phyloP scores from a whole-genome alignment of 768 basidiomycete species.

The Suillus fuscotomentosus region DNA sequence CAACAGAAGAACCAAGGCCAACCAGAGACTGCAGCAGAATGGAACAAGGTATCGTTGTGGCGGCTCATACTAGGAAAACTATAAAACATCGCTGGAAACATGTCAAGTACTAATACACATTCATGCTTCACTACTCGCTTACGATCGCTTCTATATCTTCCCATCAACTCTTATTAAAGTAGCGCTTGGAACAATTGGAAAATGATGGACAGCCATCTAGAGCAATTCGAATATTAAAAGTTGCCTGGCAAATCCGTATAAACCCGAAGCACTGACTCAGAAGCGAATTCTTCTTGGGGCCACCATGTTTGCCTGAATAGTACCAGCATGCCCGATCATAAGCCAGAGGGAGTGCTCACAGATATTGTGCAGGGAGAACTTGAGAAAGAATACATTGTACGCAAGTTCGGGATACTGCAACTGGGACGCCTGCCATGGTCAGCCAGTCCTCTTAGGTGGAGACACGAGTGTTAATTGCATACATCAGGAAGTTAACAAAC shows the following conservation, averaged over 20 bases:
- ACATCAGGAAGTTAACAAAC: neutral
- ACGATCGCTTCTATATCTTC: neutral
- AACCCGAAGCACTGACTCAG: neutral
- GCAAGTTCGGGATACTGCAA: neutral
- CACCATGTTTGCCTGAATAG: neutral
- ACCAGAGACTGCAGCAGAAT: constrained; percentile 3
- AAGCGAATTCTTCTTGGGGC: neutral
- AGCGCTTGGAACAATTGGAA: neutral
- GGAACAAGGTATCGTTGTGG: constrained; percentile 29
- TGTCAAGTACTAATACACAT: neutral
- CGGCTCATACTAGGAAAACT: constrained; percentile 22
- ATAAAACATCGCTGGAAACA: constrained; percentile 2
- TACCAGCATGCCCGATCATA: neutral
- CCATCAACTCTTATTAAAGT: neutral
- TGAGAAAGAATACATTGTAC: neutral
- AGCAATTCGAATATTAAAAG: neutral
- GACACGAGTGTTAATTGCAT: neutral
- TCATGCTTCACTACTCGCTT: neutral
- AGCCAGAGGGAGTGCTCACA: neutral
- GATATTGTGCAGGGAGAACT: neutral
- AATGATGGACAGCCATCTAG: neutral
- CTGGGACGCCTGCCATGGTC: neutral
- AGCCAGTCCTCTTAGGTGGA: neutral
- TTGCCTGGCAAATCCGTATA: neutral
- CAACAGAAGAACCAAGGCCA: constrained; percentile 6